Conservation (phyloP, 2,329 filamentous ascomycete genomes). For the Sordariomycetes sp. region DNA sequence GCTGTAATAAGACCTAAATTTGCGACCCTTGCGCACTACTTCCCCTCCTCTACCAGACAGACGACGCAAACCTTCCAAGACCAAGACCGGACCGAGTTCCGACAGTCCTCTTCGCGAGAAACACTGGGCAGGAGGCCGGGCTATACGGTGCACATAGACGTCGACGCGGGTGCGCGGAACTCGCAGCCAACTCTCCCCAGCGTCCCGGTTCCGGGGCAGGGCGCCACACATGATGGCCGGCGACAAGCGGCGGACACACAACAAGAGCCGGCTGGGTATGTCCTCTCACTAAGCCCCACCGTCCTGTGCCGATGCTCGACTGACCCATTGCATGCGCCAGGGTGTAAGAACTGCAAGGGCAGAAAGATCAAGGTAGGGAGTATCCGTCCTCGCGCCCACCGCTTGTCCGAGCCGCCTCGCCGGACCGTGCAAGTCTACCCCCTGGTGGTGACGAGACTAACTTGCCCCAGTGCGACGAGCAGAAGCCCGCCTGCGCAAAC, state of each 20-base stretch:
- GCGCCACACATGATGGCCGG: not conserved
- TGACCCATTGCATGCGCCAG: not conserved
- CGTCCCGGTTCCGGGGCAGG: no score
- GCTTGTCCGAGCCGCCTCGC: not conserved
- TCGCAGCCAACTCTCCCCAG: no score
- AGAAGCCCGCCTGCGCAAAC: constrained; percentile 13
- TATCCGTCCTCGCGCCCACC: not conserved
- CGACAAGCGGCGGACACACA: not conserved
- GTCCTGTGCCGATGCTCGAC: not conserved
- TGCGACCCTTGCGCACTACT: no score
- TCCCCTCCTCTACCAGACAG: no score
- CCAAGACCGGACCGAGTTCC: no score
- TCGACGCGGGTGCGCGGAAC: no score
- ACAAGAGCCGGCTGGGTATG: not conserved
- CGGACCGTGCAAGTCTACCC: not conserved
- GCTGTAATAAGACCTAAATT: no score
- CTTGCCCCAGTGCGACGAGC: constrained; percentile 13
- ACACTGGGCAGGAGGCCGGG: no score
- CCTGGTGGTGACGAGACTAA: not conserved
- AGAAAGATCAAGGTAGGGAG: constrained; percentile 10
- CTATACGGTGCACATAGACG: no score
- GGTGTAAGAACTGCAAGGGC: constrained; percentile 9
- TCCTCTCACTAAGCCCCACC: not conserved
- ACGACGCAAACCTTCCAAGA: no score
- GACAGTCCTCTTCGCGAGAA: no score